phyloP scores from a whole-genome alignment of 202 grass and related monocot genomes.

The Bolboschoenoplectus hybrid region DNA sequence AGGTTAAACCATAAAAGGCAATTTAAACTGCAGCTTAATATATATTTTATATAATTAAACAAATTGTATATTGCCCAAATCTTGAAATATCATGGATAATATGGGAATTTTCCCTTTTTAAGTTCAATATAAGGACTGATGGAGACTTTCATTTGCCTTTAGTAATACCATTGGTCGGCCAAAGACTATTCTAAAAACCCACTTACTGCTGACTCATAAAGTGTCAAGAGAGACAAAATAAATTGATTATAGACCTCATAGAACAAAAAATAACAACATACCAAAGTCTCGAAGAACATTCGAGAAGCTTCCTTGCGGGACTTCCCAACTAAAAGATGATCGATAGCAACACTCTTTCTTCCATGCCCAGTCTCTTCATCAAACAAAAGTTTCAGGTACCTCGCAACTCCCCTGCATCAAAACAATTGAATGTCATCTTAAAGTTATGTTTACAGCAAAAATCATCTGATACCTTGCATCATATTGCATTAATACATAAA shows the following conservation, averaged over 20 bases:
- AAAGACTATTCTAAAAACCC: neutral
- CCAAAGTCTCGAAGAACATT: slow-evolving; percentile 99
- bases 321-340: slow-evolving; percentile 74
- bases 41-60: neutral
- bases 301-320: slow-evolving; percentile 95
- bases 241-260: neutral
- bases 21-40: neutral
- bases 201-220: neutral
- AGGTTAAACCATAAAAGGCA: neutral
- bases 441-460: slow-evolving; percentile 16
- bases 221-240: neutral
- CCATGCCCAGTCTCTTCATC: slow-evolving; percentile 79
- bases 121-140: neutral
- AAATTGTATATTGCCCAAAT: neutral
- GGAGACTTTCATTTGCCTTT: neutral
- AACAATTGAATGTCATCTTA: neutral
- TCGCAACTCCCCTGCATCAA: slow-evolving; percentile 74
- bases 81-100: neutral
- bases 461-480: slow-evolving; percentile 23
- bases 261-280: slow-evolving; percentile 37
- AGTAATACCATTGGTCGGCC: neutral
- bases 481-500: neutral
- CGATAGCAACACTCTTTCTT: slow-evolving; percentile 72
- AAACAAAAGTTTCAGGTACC: slow-evolving; percentile 83
- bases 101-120: neutral